Percentiles rank a stretch among this genome's conserved stretches.
Evolutionary conservation across 2,329 filamentous ascomycete species (phyloP).

Genomic region (Neonectria hederae): DNA sequence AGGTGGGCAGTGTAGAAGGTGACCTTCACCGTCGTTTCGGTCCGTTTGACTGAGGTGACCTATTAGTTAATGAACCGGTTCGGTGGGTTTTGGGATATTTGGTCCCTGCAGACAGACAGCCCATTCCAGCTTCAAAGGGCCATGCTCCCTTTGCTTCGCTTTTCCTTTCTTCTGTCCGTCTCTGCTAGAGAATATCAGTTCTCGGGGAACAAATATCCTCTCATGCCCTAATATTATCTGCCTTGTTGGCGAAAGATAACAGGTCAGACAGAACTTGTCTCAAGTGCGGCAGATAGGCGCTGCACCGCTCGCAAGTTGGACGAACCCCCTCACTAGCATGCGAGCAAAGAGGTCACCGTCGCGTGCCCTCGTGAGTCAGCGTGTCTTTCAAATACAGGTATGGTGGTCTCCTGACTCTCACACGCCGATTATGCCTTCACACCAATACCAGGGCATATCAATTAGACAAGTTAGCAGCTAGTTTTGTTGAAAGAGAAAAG

Average conservation of each 20-base stretch:
- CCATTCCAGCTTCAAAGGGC: too few relatives aligned
- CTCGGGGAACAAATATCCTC: not conserved
- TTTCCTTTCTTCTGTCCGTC: not conserved
- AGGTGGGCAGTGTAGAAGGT: not conserved
- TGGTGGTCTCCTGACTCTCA: conserved; percentile 2
- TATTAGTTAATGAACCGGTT: not conserved
- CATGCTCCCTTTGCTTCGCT: not conserved
- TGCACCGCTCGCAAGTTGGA: not conserved
- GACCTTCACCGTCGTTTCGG: not conserved
- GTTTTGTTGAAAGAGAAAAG: not conserved
- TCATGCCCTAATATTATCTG: not conserved
- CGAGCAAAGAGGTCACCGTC: not conserved
- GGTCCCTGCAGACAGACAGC: not conserved
- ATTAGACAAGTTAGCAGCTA: not conserved
- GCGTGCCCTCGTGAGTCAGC: conserved; percentile 6
- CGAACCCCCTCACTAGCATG: not conserved
- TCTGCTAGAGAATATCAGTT: not conserved
- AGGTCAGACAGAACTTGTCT: not conserved
- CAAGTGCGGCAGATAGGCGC: not conserved
- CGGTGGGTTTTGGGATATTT: not conserved
- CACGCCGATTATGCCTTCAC: not conserved
- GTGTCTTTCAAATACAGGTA: not conserved
- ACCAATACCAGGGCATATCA: not conserved
- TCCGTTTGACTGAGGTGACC: not conserved
- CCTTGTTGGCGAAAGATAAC: not conserved